These are phyloP conservation scores for Lentinula lateritia DNA, from an alignment of 768 basidiomycete species.

Conservation along the genomic window DNA sequence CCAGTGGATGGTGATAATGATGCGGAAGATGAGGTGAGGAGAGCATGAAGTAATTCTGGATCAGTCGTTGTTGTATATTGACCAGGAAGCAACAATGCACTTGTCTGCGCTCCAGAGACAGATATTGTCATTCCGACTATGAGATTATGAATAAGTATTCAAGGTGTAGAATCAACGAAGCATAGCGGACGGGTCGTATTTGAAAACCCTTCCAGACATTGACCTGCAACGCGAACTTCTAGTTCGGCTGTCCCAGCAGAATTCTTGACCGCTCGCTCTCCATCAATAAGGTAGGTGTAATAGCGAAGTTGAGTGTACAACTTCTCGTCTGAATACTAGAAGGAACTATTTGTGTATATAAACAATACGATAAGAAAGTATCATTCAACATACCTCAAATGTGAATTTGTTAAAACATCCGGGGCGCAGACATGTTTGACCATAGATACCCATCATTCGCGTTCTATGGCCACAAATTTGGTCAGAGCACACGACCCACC, in stretches of 20 bases:
- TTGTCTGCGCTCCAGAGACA: constrained; percentile 45
- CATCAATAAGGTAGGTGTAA: constrained; percentile 74
- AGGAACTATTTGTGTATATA: constrained; percentile 6
- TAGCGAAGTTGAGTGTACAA: constrained; percentile 91
- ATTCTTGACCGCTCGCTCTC: constrained; percentile 51
- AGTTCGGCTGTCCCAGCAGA: constrained; percentile 35
- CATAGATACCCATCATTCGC: constrained; percentile 93
- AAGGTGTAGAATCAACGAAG: neutral
- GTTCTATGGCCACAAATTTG: constrained; percentile 77
- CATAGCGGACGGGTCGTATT: constrained; percentile 56
- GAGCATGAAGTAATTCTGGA: constrained; percentile 64
- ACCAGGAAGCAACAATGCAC: constrained; percentile 67
- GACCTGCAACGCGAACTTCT: constrained; percentile 85
- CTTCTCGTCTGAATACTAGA: constrained; percentile 76
- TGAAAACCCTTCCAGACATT: constrained; percentile 78
- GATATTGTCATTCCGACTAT: constrained; percentile 69
- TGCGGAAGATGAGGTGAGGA: constrained; percentile 61
- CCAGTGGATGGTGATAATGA: constrained; percentile 55
- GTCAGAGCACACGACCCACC: constrained; percentile 86
- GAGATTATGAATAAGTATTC: neutral
- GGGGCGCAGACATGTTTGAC: constrained; percentile 66
- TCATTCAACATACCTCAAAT: constrained; percentile 57
- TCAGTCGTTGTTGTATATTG: constrained; percentile 68
- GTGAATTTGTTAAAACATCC: constrained; percentile 67
- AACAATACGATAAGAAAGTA: neutral